Percentiles rank a stretch among this genome's conserved stretches.
Evolutionary conservation across 2,329 filamentous ascomycete genomes (phyloP).

Genomic region (Dothistroma pini): DNA sequence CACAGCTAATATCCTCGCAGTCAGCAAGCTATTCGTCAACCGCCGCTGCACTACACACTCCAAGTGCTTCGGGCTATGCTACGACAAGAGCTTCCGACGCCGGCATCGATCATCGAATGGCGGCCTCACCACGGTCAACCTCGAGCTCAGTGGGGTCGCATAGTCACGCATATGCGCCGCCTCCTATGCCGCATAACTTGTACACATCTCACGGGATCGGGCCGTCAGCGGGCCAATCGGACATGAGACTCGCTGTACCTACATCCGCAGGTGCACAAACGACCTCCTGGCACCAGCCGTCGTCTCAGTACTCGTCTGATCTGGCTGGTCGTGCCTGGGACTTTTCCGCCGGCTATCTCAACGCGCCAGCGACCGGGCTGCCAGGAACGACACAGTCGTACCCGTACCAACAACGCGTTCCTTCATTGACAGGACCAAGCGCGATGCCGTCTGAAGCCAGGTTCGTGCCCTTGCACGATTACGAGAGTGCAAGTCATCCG

Average conservation of each 20-base stretch:
- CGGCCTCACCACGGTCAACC: slow-evolving; percentile 32
- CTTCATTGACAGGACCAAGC: slow-evolving; percentile 28
- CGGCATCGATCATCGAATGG: slow-evolving; percentile 42
- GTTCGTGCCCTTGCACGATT: slow-evolving; percentile 36
- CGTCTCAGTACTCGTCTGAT: slow-evolving; percentile 32
- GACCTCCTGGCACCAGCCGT: slow-evolving; percentile 34
- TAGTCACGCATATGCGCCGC: slow-evolving; percentile 31
- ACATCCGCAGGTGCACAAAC: slow-evolving; percentile 29
- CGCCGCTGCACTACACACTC: slow-evolving; percentile 45
- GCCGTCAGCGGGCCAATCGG: slow-evolving; percentile 37
- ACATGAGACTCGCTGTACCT: slow-evolving; percentile 37
- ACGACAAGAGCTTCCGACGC: slow-evolving; percentile 45
- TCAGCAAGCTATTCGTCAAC: slow-evolving; percentile 68
- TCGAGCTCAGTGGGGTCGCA: slow-evolving; percentile 34
- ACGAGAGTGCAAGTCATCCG: slow-evolving; percentile 33
- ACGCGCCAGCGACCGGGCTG: slow-evolving; percentile 30
- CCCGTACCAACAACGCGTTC: slow-evolving; percentile 28
- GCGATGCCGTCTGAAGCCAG: slow-evolving; percentile 28
- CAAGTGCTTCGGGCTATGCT: slow-evolving; percentile 27
- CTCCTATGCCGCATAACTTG: slow-evolving; percentile 27
- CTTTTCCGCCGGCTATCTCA: slow-evolving; percentile 26
- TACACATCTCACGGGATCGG: slow-evolving; percentile 33
- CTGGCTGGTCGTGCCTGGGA: slow-evolving; percentile 30
- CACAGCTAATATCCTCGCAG: slow-evolving; percentile 43
- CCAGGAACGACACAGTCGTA: slow-evolving; percentile 31